phyloP scores from a whole-genome alignment of 129 eudicot genomes.

The Oenanthe sinensis region DNA sequence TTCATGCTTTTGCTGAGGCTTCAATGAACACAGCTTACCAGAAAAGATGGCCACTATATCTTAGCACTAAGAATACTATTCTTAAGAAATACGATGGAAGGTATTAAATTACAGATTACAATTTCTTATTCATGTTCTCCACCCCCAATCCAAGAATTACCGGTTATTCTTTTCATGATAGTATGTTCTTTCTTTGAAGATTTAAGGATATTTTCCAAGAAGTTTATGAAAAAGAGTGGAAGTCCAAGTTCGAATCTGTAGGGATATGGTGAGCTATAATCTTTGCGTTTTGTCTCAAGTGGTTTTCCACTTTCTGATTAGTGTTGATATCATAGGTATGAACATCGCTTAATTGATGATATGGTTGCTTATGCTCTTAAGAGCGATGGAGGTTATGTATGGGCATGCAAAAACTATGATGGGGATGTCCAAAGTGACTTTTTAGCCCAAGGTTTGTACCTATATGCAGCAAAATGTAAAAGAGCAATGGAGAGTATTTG shows the following conservation, averaged over 20 bases:
- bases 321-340: slow-evolving; percentile 52
- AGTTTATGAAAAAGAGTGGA: slow-evolving; percentile 79
- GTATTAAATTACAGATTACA: slow-evolving; percentile 21
- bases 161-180: neutral
- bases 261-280: slow-evolving; percentile 65
- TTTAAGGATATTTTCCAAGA: slow-evolving; percentile 97
- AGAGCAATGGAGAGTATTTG: neutral
- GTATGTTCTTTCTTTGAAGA: slow-evolving; percentile 28
- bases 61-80: slow-evolving; percentile 91
- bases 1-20: slow-evolving; percentile 80
- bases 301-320: neutral
- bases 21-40: slow-evolving; percentile 79
- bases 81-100: slow-evolving; percentile 95
- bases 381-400: slow-evolving; percentile 98
- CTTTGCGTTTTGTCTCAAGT: neutral
- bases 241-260: slow-evolving; percentile 68
- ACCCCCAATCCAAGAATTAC: neutral
- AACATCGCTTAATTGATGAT: slow-evolving; percentile 97
- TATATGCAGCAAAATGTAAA: neutral
- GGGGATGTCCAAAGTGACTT: slow-evolving; percentile 99
- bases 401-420: slow-evolving; percentile 99
- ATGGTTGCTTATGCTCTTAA: slow-evolving; percentile 99
- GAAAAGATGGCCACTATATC: slow-evolving; percentile 93
- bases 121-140: neutral
- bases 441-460: slow-evolving; percentile 76